Evolutionary conservation across 257 asterid genomes (phyloP).

Genomic region (Capsicum chinense): DNA sequence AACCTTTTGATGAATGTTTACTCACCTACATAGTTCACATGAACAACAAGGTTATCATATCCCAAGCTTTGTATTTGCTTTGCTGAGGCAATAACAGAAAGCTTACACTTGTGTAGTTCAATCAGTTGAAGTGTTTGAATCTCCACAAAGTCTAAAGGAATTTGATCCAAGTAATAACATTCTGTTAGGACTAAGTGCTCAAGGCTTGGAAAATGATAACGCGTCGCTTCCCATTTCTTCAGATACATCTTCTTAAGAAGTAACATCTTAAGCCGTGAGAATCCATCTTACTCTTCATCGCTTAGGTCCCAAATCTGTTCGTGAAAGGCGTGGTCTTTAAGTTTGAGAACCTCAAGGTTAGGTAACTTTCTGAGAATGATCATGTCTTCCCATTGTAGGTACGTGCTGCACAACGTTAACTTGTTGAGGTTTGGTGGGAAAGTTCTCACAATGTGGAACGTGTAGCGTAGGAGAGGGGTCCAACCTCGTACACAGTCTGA

Average conservation of each 20-base stretch:
- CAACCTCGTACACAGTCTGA: neutral
- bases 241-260: neutral
- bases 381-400: neutral
- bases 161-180: neutral
- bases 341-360: slow-evolving; percentile 21
- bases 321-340: neutral
- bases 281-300: neutral
- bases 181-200: neutral
- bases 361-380: neutral
- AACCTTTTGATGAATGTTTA: neutral
- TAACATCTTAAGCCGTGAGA: neutral
- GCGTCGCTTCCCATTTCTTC: neutral
- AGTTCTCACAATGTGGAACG: neutral
- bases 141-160: neutral
- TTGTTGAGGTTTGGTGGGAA: neutral
- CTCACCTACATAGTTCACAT: neutral
- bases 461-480: neutral
- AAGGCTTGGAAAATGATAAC: neutral
- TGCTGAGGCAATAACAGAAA: neutral
- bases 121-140: neutral
- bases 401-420: neutral
- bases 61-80: neutral
- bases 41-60: neutral
- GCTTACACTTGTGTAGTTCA: neutral
- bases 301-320: neutral